Percentiles rank a stretch among this genome's conserved stretches.
Conservation (phyloP, 257 asterid species). For the Penstemon newberryi region DNA sequence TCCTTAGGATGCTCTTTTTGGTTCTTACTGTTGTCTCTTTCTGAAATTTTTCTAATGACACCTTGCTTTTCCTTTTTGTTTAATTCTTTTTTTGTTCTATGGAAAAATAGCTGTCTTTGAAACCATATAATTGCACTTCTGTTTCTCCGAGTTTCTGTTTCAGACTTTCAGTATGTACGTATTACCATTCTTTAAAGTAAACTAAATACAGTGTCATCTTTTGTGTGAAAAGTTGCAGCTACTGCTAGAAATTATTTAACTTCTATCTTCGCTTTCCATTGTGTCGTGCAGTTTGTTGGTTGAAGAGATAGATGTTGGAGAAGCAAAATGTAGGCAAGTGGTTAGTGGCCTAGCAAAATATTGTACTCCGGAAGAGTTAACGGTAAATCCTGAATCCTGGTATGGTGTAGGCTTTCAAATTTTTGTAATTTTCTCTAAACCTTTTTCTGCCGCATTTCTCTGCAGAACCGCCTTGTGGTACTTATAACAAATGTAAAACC, state of each 20-base stretch:
- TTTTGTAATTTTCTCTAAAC: constrained; percentile 19
- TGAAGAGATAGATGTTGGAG: constrained; percentile 98
- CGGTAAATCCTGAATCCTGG: constrained; percentile 39
- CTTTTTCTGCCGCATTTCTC: constrained; percentile 27
- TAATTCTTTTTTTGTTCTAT: too few relatives aligned
- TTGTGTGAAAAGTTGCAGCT: background rate
- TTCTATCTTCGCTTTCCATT: constrained; percentile 18
- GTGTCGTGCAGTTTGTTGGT: constrained; percentile 72
- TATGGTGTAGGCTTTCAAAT: background rate
- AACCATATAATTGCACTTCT: background rate
- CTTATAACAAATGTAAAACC: constrained; percentile 93
- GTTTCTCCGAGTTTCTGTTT: background rate
- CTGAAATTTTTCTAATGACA: too few relatives aligned
- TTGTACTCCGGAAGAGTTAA: constrained; percentile 78
- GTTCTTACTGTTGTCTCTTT: background rate
- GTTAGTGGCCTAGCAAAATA: constrained; percentile 96
- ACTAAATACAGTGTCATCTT: constrained; percentile 3
- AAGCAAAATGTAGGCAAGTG: constrained; percentile 83
- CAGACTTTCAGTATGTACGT: too few relatives aligned
- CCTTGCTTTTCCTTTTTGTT: too few relatives aligned
- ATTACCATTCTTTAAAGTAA: background rate
- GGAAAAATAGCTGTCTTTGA: background rate
- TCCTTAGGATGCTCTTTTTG: background rate
- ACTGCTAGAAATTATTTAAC: constrained; percentile 5
- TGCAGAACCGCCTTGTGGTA: constrained; percentile 82